Evolutionary conservation across 2,329 filamentous ascomycete genomes (phyloP), one percentile per base, ranked within the genome.

Genomic region (Elsinoe batatas): DNA sequence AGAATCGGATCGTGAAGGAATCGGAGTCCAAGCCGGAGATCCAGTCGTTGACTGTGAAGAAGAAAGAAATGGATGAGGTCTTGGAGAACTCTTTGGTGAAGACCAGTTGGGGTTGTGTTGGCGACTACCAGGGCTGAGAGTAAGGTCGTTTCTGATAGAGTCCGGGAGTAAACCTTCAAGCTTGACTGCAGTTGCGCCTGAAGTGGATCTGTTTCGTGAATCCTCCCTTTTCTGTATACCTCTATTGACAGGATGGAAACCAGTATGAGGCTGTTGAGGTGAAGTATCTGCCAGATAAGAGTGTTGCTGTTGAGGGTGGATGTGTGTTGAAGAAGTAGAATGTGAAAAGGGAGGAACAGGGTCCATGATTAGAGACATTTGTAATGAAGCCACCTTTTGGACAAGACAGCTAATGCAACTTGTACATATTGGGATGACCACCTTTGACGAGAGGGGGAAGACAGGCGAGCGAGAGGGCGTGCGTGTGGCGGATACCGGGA

Each of bases 341-440:
- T 55, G 37, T 42, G 40, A 55, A 37, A 55, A 55, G 42, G 53
- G 53, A 44, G 53, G 40, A 44, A 55, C 42, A 46, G 53, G 53
- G 40, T 55, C 53, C 53, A 55, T 55, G 53, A 55, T 55, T 44
- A 55, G 42, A 55, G 53, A 55, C 53, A 55, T 55, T 55, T 55
- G 53, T 55, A 55, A 37, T 51, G 47, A 55, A 44, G 53, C 53
- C 53, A 55, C 37, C 53, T 55, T 54, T 54, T 42, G 32, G 53
- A 46, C 37, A 37, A 46, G 53, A 55, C 53, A 55, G 53, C 38
- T 55, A 46, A 55, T 55, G 42, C 53, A 55, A 46, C 38, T 42
- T 55, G 40, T 37, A 46, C 53, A 55, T 55, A 42, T 55, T 30
- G 37, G 40, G 38, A 30, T 47, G 53, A 55, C 53, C 53, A 55